phyloP scores from a whole-genome alignment of 2,329 filamentous ascomycete species.

The Paramyrothecium roridum region DNA sequence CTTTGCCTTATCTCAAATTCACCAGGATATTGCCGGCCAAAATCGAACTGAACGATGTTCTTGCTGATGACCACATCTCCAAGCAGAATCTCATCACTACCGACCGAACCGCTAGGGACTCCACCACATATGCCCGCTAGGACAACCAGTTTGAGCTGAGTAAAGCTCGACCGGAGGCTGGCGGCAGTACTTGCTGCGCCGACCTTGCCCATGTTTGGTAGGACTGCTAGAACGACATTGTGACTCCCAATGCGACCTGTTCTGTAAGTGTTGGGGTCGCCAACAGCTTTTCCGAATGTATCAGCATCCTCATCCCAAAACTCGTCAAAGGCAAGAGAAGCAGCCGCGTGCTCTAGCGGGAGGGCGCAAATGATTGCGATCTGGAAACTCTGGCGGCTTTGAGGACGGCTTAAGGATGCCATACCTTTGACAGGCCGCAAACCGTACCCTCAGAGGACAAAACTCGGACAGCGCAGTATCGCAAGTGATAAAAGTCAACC shows the following conservation, averaged over 20 bases:
- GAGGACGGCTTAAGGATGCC: too few relatives aligned
- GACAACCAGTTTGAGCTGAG: slow-evolving; percentile 1
- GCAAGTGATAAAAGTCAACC: too few relatives aligned
- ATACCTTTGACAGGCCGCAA: too few relatives aligned
- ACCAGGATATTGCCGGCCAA: not conserved
- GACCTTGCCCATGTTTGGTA: slow-evolving; percentile 9
- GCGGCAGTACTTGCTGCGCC: slow-evolving; percentile 4
- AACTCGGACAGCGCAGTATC: too few relatives aligned
- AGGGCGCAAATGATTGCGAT: too few relatives aligned
- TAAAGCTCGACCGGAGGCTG: slow-evolving; percentile 8
- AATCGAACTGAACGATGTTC: slow-evolving; percentile 12
- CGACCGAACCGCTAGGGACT: not conserved
- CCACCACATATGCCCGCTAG: slow-evolving; percentile 2
- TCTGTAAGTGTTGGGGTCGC: slow-evolving; percentile 7
- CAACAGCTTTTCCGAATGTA: too few relatives aligned
- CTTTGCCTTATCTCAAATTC: too few relatives aligned
- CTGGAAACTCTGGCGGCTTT: too few relatives aligned
- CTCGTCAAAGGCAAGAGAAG: too few relatives aligned
- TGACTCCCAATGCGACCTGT: slow-evolving; percentile 8
- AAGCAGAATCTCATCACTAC: slow-evolving; percentile 8
- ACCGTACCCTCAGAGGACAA: too few relatives aligned
- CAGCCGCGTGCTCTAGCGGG: too few relatives aligned
- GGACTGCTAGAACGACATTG: slow-evolving; percentile 9
- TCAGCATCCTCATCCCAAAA: too few relatives aligned
- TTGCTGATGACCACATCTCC: slow-evolving; percentile 13